Conservation (phyloP, 192 early-diverging fungal genomes). For the Piromyces sp. region DNA sequence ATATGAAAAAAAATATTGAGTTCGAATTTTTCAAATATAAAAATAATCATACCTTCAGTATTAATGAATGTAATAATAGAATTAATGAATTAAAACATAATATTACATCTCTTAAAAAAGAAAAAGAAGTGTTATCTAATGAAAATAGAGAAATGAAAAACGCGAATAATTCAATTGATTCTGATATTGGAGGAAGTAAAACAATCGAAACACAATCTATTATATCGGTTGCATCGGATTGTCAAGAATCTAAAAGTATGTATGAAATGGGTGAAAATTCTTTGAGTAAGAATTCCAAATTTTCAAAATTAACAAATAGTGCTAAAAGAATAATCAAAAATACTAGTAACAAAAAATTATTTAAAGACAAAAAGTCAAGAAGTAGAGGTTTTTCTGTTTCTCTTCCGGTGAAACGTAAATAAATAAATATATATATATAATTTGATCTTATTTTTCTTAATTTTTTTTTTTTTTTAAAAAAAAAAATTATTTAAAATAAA, state of each 20-base stretch:
- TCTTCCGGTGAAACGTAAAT: background rate
- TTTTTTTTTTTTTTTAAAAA: too few relatives aligned
- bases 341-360: background rate
- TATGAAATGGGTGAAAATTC: background rate
- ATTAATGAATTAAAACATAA: background rate
- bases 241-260: background rate
- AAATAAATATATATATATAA: too few relatives aligned
- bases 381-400: background rate
- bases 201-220: background rate
- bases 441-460: too few relatives aligned
- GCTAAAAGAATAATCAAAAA: background rate
- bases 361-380: background rate
- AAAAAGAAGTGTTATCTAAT: background rate
- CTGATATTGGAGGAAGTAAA: background rate
- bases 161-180: background rate
- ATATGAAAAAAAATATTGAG: background rate
- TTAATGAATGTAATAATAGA: background rate
- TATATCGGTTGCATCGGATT: background rate
- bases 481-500: too few relatives aligned
- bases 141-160: background rate
- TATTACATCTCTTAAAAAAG: background rate
- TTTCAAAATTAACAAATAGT: background rate
- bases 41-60: background rate
- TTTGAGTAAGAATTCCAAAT: background rate
- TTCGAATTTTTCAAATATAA: background rate